Conservation (phyloP, 148 eudicot species). For the Rhododendron ferrugineum region DNA sequence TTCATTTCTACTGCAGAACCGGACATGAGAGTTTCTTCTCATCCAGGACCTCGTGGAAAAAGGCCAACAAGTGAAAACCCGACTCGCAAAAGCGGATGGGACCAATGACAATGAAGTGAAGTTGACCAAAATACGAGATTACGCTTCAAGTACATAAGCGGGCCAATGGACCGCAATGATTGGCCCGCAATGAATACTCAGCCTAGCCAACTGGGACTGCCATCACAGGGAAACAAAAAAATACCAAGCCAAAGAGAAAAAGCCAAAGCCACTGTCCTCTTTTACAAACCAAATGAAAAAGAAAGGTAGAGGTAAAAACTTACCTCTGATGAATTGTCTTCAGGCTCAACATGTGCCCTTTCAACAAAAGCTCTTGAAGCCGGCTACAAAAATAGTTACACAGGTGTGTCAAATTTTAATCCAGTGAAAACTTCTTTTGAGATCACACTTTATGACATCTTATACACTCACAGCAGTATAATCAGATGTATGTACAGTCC, state of each 20-base stretch:
- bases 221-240: background rate
- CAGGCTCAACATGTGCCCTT: constrained; percentile 28
- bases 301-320: background rate
- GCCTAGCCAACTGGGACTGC: background rate
- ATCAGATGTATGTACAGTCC: constrained; percentile 36
- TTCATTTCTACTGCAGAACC: background rate
- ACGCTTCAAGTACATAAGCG: background rate
- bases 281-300: background rate
- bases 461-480: constrained; percentile 44
- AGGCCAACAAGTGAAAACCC: background rate
- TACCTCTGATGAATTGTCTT: constrained; percentile 45
- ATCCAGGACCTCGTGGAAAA: background rate
- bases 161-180: background rate
- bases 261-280: background rate
- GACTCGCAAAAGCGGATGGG: background rate
- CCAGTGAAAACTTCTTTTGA: background rate
- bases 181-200: background rate
- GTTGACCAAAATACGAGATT: background rate
- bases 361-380: constrained; percentile 30
- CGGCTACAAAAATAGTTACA: constrained; percentile 27
- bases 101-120: background rate
- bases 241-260: background rate
- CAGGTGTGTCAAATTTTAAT: background rate
- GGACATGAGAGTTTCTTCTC: background rate
- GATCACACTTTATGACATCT: constrained; percentile 1